These are phyloP conservation scores for Aotearoamyces nothofagi DNA, from an alignment of 2,329 filamentous ascomycete genomes.

Conservation along the genomic window DNA sequence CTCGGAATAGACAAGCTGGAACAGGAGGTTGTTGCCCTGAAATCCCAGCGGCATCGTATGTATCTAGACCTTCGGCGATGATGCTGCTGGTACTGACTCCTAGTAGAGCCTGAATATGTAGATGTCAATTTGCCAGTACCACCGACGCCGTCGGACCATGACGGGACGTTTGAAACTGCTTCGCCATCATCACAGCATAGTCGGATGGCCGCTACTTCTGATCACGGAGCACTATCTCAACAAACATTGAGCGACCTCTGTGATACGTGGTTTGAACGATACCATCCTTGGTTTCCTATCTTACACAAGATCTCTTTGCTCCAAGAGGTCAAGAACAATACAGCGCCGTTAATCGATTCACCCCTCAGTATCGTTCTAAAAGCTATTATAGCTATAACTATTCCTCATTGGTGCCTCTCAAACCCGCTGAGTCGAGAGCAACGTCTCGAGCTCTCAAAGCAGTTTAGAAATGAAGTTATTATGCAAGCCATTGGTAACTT, in stretches of 20 bases:
- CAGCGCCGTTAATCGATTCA: slow-evolving; percentile 5
- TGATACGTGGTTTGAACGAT: slow-evolving; percentile 21
- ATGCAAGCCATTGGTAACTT: slow-evolving; percentile 15
- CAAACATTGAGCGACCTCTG: slow-evolving; percentile 11
- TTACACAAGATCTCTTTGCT: slow-evolving; percentile 10
- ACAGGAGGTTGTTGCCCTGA: slow-evolving; percentile 10
- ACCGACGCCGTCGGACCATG: slow-evolving; percentile 9
- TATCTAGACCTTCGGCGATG: not conserved
- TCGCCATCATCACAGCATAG: slow-evolving; percentile 4
- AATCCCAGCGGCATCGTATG: slow-evolving; percentile 3
- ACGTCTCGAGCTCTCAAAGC: slow-evolving; percentile 10
- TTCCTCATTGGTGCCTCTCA: slow-evolving; percentile 13
- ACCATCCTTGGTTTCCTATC: slow-evolving; percentile 23
- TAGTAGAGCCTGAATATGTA: not conserved
- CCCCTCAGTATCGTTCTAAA: slow-evolving; percentile 15
- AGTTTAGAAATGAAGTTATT: slow-evolving; percentile 15
- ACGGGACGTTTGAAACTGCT: slow-evolving; percentile 4
- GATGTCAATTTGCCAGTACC: not conserved
- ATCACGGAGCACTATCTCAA: slow-evolving; percentile 5
- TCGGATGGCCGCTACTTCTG: slow-evolving; percentile 2
- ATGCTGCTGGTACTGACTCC: not conserved
- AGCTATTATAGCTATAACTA: slow-evolving; percentile 17
- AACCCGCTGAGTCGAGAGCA: slow-evolving; percentile 13
- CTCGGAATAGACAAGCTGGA: slow-evolving; percentile 9
- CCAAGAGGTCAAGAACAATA: slow-evolving; percentile 4